Evolutionary conservation across 2,329 filamentous ascomycete genomes (phyloP), one percentile per base, ranked within the genome.

Genomic region (Verticillium tricorpus): DNA sequence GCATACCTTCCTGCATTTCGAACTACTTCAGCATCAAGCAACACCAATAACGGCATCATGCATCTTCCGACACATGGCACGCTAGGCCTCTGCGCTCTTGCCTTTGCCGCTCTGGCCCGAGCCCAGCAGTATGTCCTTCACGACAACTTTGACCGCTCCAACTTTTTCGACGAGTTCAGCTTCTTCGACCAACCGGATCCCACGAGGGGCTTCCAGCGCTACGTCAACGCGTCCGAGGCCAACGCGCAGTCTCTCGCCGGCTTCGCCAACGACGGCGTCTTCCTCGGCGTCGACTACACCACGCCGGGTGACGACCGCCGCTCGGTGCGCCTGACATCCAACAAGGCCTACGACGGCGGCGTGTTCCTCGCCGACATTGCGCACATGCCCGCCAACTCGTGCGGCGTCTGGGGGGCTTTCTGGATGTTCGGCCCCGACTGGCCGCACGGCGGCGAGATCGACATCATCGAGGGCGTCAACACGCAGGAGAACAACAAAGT

Each of bases 391-490:
- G 82, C 82, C 22, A 85, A 85, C 52, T 77, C 80, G 63, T 93
- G 90, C 69, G 90, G 90, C 37, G 83, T 86, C 15, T 94, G 91
- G 91, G 90, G 90, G 1, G 90, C 90, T 15, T 89, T 89, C 73
- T 90, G 84, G 84, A 80, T 78, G 59, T 81, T 91, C 37, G 90
- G 89, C 17, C 78, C 81, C n/a, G 75, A 83, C 69, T 93, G 91
- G 91, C 91, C 91, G 1, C 72, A 72, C 52, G 78, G 80, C 8
- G 90, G 90, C 56, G 91, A 93, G 76, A 90, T 94, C 68, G 91
- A 94, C 72, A 89, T 93, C 69, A 85, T 93, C 67, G 91, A 93
- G 77, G 90, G 89, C 40, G 88, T 92, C 67, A 91, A 92, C 76
- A 76, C 79, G 25, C 82, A 86, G 64, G 71, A 76, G 2, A 75